Percentiles rank a stretch among this genome's conserved stretches.
phyloP scores from a whole-genome alignment of 2,329 filamentous ascomycete genomes.

The Paecilomyces sp. region DNA sequence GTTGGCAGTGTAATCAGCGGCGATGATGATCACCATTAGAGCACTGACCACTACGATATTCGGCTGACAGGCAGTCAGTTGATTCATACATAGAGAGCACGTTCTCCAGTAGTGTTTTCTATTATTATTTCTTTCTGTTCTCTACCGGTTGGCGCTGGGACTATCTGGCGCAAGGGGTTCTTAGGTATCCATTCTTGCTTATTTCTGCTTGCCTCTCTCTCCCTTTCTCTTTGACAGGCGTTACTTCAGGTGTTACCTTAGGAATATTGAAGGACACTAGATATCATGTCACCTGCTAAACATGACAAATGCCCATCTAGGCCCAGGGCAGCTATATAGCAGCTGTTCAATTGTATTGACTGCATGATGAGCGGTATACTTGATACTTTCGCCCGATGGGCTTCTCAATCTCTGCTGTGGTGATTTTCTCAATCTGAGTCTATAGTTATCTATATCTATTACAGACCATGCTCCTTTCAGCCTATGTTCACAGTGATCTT shows the following conservation, averaged over 20 bases:
- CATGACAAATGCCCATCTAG: not conserved
- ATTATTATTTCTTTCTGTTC: not conserved
- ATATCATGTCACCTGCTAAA: not conserved
- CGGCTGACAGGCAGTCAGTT: not conserved
- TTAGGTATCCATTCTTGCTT: not conserved
- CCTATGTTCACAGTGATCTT: no score
- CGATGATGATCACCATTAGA: slow-evolving; percentile 23
- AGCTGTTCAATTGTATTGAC: no score
- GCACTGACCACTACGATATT: not conserved
- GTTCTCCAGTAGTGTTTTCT: not conserved
- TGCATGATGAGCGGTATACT: no score
- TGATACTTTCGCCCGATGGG: not conserved
- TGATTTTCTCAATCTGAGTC: no score
- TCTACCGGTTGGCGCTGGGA: not conserved
- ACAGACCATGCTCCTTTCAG: no score
- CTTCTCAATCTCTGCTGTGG: no score
- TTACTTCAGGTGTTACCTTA: not conserved
- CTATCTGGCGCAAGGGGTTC: not conserved
- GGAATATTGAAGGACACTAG: not conserved
- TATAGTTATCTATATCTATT: no score
- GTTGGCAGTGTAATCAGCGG: slow-evolving; percentile 37
- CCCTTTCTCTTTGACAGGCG: not conserved
- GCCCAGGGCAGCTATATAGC: not conserved
- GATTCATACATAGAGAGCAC: not conserved
- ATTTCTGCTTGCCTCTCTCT: not conserved